Evolutionary conservation across 192 early-diverging fungal species (phyloP).

Genomic region (Spinellus fusiger): DNA sequence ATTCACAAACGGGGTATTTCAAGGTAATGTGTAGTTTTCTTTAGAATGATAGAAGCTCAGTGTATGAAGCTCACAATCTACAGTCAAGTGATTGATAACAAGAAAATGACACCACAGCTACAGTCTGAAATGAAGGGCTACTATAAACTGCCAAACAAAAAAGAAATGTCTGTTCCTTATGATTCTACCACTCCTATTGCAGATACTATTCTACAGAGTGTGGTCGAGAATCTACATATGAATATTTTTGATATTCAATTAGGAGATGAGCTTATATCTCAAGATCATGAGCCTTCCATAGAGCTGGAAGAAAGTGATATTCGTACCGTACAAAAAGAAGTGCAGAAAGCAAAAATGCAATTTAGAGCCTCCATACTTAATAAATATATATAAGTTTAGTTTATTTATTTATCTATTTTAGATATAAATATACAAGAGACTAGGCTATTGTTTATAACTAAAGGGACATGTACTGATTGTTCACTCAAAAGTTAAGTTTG

Average conservation of each 20-base stretch:
- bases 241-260: not conserved
- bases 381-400: not conserved
- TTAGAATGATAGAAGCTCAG: not conserved
- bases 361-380: no score
- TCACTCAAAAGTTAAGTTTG: not conserved
- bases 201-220: not conserved
- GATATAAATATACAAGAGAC: not conserved
- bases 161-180: not conserved
- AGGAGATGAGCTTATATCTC: not conserved
- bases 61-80: not conserved
- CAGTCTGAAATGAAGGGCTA: not conserved
- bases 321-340: not conserved
- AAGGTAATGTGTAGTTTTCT: conserved; percentile 20
- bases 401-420: not conserved
- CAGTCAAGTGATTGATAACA: conserved; percentile 1
- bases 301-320: not conserved
- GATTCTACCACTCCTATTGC: not conserved
- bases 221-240: not conserved
- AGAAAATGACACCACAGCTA: not conserved
- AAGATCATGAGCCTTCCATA: not conserved
- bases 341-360: no score
- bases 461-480: not conserved
- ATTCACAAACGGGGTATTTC: conserved; percentile 69
- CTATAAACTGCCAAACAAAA: not conserved
- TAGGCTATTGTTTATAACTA: not conserved